Conservation (phyloP, 805 yeast genomes). For the Ogataea haglerorum region DNA sequence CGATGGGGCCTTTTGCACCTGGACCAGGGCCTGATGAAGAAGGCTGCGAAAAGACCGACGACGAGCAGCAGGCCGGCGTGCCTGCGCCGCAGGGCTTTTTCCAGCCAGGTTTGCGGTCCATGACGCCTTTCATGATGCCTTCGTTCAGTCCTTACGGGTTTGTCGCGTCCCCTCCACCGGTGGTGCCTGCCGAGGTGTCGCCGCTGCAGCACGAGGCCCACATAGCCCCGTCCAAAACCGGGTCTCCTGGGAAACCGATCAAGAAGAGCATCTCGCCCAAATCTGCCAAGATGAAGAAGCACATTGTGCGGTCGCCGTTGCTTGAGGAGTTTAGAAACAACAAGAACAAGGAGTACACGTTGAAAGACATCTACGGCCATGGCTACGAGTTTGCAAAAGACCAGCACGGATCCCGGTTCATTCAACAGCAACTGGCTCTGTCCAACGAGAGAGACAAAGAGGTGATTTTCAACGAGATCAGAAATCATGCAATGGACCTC, state of each 20-base stretch:
- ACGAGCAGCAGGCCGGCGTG: conserved; percentile 1
- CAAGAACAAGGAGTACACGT: conserved; percentile 52
- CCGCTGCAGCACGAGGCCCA: conserved; percentile 2
- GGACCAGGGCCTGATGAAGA: conserved; percentile 1
- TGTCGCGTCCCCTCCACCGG: conserved; percentile 16
- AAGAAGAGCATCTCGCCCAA: conserved; percentile 25
- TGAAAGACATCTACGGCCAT: conserved; percentile 79
- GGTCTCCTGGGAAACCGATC: conserved; percentile 15
- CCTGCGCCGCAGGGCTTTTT: conserved; percentile 18
- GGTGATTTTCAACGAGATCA: conserved; percentile 77
- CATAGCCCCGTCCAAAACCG: conserved; percentile 9
- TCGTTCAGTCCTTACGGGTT: conserved; percentile 47
- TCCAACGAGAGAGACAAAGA: conserved; percentile 71
- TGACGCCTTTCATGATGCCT: conserved; percentile 45
- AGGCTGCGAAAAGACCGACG: conserved; percentile 5
- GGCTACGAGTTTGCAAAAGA: conserved; percentile 91
- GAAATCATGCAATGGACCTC: conserved; percentile 68
- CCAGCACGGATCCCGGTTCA: conserved; percentile 96
- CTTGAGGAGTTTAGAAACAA: conserved; percentile 81
- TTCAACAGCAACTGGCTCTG: conserved; percentile 77
- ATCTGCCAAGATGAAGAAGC: conserved; percentile 32
- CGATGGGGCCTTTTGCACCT: conserved; percentile 12
- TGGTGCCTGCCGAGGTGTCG: not conserved
- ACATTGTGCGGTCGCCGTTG: conserved; percentile 70
- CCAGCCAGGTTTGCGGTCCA: conserved; percentile 26